phyloP scores from a whole-genome alignment of 345 rosid genomes.

The Salix udensis region DNA sequence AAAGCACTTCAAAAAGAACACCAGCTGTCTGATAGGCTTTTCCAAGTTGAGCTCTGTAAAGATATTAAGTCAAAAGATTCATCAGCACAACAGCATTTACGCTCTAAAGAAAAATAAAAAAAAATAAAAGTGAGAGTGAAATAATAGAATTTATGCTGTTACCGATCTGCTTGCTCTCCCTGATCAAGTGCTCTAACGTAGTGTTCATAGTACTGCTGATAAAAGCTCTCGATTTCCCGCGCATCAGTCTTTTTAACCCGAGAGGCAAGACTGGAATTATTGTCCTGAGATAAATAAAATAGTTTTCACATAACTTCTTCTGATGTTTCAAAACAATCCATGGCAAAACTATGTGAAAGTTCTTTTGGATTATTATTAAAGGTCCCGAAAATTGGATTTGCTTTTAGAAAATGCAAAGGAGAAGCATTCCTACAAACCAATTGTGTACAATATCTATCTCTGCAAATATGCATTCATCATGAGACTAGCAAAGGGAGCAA shows the following conservation, averaged over 20 bases:
- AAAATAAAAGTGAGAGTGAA: neutral
- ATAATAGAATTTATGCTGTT: slow-evolving; percentile 8
- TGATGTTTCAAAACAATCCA: slow-evolving; percentile 1
- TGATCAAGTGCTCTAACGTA: slow-evolving; percentile 88
- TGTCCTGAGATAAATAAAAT: slow-evolving; percentile 46
- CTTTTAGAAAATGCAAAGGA: neutral
- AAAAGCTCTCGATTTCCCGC: slow-evolving; percentile 87
- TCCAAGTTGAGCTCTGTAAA: slow-evolving; percentile 92
- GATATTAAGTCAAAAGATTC: slow-evolving; percentile 11
- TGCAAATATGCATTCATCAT: neutral
- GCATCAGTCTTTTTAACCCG: slow-evolving; percentile 93
- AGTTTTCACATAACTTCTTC: slow-evolving; percentile 8
- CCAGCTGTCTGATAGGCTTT: slow-evolving; percentile 99
- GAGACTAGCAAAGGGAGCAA: neutral
- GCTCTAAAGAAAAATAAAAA: neutral
- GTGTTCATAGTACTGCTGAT: slow-evolving; percentile 85
- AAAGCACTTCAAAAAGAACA: slow-evolving; percentile 94
- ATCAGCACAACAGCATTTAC: neutral
- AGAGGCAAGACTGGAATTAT: slow-evolving; percentile 93
- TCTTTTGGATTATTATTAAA: neutral
- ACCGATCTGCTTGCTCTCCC: slow-evolving; percentile 98
- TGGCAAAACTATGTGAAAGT: neutral
- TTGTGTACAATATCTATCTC: neutral
- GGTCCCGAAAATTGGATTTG: neutral
- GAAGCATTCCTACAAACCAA: slow-evolving; percentile 7